Evolutionary conservation across 768 basidiomycete genomes (phyloP), one percentile per base, ranked within the genome.

Genomic region (Clitopilus hobsonii): DNA sequence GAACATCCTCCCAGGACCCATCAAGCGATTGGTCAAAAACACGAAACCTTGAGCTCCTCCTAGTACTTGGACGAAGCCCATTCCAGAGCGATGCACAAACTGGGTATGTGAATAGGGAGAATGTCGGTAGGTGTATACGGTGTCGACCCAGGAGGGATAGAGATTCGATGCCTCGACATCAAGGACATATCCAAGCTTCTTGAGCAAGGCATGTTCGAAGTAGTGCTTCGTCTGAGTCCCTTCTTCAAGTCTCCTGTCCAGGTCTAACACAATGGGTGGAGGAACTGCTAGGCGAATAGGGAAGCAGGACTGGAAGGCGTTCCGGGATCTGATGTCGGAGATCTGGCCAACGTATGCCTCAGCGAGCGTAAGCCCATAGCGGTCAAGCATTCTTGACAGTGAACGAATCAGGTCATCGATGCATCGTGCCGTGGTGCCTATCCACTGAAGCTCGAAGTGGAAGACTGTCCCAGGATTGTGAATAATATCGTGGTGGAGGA

Each of bases 361-460:
- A 22, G 98, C 90, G 8, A 99, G 83, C 66, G 85, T 91, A 54
- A 98, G 75, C 2, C 96, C 96, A 57, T 94, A 94, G 51, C 87
- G 81, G 58, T 96, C 94, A 45, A 95, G 91, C 3, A 82, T 79
- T 36, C 90, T 78, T 54, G 82, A 83, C 89, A 94, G 94, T 51
- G 82, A 78, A 32, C 88, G 83, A 22, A 97, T 77, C 51, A 88
- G 81, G 60, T 96, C 94, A 59, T 98, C 95, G 51, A 98, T 89
- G 58, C 86, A 88, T 20, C 91, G 83, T 22, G 94, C 93, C 0
- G 94, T 94, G 1, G 94, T 89, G 2, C 93, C 94, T 36, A 98
- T 88, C 96, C 97, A 99, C 58, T 96, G 91, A 25, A 99, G 77
- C 69, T 99, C 95, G 62, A 98, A 94, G 69, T 98, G 96, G 72